These are phyloP conservation scores for Fusarium hostae DNA, from an alignment of 2,329 filamentous ascomycete genomes.

Conservation along the genomic window DNA sequence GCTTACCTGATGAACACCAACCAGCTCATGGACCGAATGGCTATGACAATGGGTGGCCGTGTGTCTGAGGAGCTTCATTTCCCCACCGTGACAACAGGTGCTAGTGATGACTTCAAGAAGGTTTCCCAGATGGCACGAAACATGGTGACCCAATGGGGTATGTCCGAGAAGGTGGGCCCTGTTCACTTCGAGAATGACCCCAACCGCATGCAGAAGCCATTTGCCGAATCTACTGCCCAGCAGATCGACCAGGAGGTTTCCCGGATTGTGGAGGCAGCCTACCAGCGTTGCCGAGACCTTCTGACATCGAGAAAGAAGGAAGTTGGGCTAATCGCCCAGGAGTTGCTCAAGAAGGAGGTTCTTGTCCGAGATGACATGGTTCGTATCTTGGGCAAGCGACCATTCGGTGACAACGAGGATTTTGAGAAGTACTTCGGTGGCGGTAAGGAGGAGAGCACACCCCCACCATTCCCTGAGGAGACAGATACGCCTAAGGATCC, in stretches of 20 bases:
- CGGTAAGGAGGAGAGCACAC: conserved; percentile 65
- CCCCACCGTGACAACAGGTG: conserved; percentile 93
- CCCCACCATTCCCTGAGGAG: conserved; percentile 64
- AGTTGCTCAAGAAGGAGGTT: conserved; percentile 91
- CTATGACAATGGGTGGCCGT: conserved; percentile 96
- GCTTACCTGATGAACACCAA: conserved; percentile 95
- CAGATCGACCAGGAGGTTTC: conserved; percentile 93
- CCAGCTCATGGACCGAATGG: conserved; percentile 99
- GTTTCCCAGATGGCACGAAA: conserved; percentile 94
- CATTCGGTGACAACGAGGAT: conserved; percentile 84
- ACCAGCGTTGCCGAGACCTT: conserved; percentile 87
- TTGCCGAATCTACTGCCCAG: conserved; percentile 92
- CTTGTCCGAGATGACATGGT: conserved; percentile 93
- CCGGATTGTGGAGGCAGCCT: conserved; percentile 90
- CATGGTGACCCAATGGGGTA: conserved; percentile 99
- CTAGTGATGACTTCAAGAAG: conserved; percentile 98
- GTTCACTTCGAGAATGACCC: conserved; percentile 89
- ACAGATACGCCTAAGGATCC: conserved; percentile 53
- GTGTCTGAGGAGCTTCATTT: conserved; percentile 98
- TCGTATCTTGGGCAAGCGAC: conserved; percentile 82
- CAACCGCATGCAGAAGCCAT: conserved; percentile 90
- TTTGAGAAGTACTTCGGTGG: conserved; percentile 94
- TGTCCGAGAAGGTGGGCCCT: conserved; percentile 94
- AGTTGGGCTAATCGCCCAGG: conserved; percentile 90
- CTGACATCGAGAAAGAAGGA: conserved; percentile 88